Evolutionary conservation across 1,284 basidiomycete species (phyloP).

Genomic region (Apiotrichum domesticum): DNA sequence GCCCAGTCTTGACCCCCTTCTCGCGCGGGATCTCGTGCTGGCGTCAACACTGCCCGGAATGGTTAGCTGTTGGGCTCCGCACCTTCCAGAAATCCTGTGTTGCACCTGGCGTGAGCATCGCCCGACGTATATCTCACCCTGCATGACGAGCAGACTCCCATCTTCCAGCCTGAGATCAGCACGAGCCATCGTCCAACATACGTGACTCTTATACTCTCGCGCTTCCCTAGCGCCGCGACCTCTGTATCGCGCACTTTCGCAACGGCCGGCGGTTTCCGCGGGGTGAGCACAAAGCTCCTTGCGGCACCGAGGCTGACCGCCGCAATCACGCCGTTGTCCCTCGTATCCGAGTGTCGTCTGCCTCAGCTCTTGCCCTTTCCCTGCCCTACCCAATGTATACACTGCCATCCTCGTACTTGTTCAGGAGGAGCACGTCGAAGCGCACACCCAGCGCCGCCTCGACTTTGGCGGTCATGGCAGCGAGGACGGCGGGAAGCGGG

Average conservation of each 20-base stretch:
- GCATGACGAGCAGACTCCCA: constrained; percentile 54
- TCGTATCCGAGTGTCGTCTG: constrained; percentile 33
- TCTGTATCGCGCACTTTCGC: background rate
- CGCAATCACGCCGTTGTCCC: constrained; percentile 50
- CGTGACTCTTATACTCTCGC: constrained; percentile 33
- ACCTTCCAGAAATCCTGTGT: constrained; percentile 54
- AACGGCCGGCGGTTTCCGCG: constrained; percentile 27
- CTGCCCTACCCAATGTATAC: constrained; percentile 50
- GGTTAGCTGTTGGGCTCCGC: background rate
- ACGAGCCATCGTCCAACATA: constrained; percentile 13
- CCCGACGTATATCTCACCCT: constrained; percentile 38
- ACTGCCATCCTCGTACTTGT: constrained; percentile 51
- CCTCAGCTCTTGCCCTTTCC: background rate
- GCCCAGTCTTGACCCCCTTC: constrained; percentile 36
- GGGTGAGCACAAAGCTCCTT: constrained; percentile 52
- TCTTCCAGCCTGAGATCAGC: constrained; percentile 40
- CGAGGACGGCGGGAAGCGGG: constrained; percentile 47
- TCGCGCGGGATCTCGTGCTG: constrained; percentile 52
- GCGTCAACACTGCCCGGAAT: background rate
- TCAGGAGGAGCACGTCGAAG: constrained; percentile 55
- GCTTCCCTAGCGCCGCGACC: constrained; percentile 13
- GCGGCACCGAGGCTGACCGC: constrained; percentile 51
- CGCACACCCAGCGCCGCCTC: constrained; percentile 46
- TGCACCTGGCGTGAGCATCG: constrained; percentile 16
- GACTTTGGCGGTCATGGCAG: constrained; percentile 45